Conservation (phyloP, 2,329 filamentous ascomycete genomes). For the Colletotrichum echinochloae region DNA sequence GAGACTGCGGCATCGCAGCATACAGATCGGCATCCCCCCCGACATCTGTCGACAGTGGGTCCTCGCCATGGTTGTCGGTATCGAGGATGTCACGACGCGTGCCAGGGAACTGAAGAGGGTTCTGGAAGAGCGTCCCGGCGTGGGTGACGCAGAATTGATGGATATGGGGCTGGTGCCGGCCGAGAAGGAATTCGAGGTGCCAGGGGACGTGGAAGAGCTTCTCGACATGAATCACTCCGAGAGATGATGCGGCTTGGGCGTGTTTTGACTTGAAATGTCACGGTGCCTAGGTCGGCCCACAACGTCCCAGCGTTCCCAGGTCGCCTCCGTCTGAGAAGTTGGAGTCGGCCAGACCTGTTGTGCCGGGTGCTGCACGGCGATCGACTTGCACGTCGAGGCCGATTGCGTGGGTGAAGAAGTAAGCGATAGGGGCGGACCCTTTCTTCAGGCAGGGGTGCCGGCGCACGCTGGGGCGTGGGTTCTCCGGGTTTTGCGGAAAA, state of each 20-base stretch:
- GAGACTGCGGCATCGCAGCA: conserved; percentile 63
- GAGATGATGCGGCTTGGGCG: neutral
- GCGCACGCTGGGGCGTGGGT: neutral
- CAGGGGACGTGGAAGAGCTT: conserved; percentile 49
- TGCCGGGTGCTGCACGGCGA: neutral
- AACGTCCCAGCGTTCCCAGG: neutral
- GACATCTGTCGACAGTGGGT: conserved; percentile 59
- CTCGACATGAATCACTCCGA: conserved; percentile 49
- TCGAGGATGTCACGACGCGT: conserved; percentile 69
- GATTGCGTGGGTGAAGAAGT: no score
- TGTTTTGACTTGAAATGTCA: neutral
- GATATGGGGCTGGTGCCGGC: conserved; percentile 55
- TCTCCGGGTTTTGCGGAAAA: neutral
- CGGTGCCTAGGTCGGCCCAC: neutral
- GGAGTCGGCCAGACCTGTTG: neutral
- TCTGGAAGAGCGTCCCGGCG: conserved; percentile 54
- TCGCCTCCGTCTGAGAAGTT: neutral
- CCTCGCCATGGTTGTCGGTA: conserved; percentile 63
- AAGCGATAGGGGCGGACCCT: no score
- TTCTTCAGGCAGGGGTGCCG: neutral
- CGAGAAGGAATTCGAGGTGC: conserved; percentile 58
- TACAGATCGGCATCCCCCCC: conserved; percentile 71
- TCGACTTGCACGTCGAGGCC: neutral
- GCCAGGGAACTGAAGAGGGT: conserved; percentile 61
- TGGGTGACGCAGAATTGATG: conserved; percentile 52